Conservation (phyloP, 106 monocot genomes). For the Dioscorea alata region DNA sequence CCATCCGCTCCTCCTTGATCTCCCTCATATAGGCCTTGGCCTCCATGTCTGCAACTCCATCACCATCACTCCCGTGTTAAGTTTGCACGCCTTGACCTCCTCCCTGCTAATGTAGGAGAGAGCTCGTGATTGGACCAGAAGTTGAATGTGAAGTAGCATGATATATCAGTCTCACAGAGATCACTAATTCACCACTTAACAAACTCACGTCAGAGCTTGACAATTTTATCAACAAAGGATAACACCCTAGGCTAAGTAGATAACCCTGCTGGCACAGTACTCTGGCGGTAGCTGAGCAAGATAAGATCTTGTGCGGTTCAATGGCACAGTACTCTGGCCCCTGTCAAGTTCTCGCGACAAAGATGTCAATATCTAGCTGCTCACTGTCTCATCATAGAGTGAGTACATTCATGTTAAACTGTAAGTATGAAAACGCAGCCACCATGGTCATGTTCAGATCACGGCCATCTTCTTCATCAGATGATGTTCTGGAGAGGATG, state of each 20-base stretch:
- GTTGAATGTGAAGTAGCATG: constrained; percentile 28
- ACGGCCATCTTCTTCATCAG: neutral
- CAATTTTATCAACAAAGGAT: constrained; percentile 30
- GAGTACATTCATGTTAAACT: constrained; percentile 5
- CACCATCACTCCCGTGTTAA: constrained; percentile 35
- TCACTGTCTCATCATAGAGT: constrained; percentile 4
- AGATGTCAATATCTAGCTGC: constrained; percentile 18
- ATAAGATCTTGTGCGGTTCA: constrained; percentile 36
- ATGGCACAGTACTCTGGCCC: no score
- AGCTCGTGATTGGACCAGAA: constrained; percentile 27
- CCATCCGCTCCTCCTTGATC: constrained; percentile 24
- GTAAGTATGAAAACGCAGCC: constrained; percentile 8
- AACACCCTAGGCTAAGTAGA: constrained; percentile 39
- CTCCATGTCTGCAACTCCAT: constrained; percentile 30
- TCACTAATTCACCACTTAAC: constrained; percentile 16
- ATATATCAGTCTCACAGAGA: constrained; percentile 31
- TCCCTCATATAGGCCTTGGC: constrained; percentile 7
- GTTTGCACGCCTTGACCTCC: constrained; percentile 31
- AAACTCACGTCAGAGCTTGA: constrained; percentile 1
- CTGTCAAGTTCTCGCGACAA: constrained; percentile 22
- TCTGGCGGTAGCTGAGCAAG: constrained; percentile 12
- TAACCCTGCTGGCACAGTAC: constrained; percentile 6
- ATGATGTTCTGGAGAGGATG: constrained; percentile 1
- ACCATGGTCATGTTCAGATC: neutral
- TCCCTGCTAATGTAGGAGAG: constrained; percentile 1